A percentile compares a stretch with the other conserved stretches of the same genome.
Conservation (phyloP, 2,329 filamentous ascomycete genomes). For the Tolypocladium pustulatum region DNA sequence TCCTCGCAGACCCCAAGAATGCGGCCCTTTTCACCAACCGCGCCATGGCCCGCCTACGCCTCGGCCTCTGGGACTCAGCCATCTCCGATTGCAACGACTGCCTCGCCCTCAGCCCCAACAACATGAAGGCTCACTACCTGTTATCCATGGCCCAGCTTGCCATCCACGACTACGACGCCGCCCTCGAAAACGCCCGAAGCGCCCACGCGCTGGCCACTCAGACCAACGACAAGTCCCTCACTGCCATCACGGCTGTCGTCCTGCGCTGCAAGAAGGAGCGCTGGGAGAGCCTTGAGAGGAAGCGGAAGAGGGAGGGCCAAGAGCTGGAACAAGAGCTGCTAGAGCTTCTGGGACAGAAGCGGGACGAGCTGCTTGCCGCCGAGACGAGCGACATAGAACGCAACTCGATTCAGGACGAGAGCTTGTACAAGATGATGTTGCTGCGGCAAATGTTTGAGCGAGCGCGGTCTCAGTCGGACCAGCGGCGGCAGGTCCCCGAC, state of each 20-base stretch:
- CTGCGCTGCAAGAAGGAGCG: slow-evolving; percentile 74
- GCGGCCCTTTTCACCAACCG: slow-evolving; percentile 81
- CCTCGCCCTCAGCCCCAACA: slow-evolving; percentile 52
- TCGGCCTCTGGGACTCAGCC: slow-evolving; percentile 62
- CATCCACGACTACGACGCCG: slow-evolving; percentile 54
- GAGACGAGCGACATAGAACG: slow-evolving; percentile 36
- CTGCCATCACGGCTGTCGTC: slow-evolving; percentile 62
- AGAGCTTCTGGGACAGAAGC: slow-evolving; percentile 35
- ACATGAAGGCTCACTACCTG: slow-evolving; percentile 77
- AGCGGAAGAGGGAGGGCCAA: slow-evolving; percentile 42
- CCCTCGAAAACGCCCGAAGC: slow-evolving; percentile 55
- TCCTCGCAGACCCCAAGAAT: slow-evolving; percentile 68
- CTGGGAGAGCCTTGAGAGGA: slow-evolving; percentile 67
- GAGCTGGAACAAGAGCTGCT: slow-evolving; percentile 53
- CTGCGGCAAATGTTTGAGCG: slow-evolving; percentile 41
- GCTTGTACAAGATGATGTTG: slow-evolving; percentile 30
- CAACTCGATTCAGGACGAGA: slow-evolving; percentile 36
- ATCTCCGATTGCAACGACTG: slow-evolving; percentile 69
- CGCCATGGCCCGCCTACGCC: slow-evolving; percentile 68
- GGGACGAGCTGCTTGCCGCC: slow-evolving; percentile 28
- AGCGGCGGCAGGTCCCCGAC: slow-evolving; percentile 55
- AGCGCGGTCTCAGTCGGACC: slow-evolving; percentile 31
- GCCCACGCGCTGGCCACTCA: slow-evolving; percentile 64
- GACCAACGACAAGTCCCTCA: slow-evolving; percentile 54
- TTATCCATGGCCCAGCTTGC: slow-evolving; percentile 75